These are phyloP conservation scores for Trichocomaceae sp. DNA, from an alignment of 2,329 filamentous ascomycete genomes.

Conservation along the genomic window DNA sequence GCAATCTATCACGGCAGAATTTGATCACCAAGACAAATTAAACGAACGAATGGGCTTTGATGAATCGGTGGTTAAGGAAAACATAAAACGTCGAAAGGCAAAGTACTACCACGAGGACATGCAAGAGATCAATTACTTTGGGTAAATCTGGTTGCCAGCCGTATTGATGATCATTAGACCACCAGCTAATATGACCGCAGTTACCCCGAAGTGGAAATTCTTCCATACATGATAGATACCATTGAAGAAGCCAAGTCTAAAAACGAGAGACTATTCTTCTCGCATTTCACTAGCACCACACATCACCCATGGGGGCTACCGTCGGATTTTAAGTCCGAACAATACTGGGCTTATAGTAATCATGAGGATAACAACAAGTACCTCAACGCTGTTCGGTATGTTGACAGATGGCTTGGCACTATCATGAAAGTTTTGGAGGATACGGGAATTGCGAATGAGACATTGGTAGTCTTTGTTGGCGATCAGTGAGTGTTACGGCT, in stretches of 20 bases:
- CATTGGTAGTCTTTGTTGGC: slow-evolving; percentile 39
- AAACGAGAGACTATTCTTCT: slow-evolving; percentile 24
- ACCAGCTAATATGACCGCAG: slow-evolving; percentile 12
- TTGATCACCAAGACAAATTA: slow-evolving; percentile 23
- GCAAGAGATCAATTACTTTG: slow-evolving; percentile 39
- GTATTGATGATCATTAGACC: neutral
- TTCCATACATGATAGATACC: slow-evolving; percentile 33
- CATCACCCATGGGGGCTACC: slow-evolving; percentile 41
- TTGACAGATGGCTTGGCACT: slow-evolving; percentile 35
- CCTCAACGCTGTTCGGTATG: slow-evolving; percentile 37
- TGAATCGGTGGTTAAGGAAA: slow-evolving; percentile 24
- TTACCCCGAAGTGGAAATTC: slow-evolving; percentile 33
- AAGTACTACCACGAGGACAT: slow-evolving; percentile 27
- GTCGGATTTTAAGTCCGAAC: slow-evolving; percentile 20
- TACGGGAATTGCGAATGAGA: slow-evolving; percentile 39
- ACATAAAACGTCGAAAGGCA: slow-evolving; percentile 22
- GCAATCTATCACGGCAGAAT: slow-evolving; percentile 27
- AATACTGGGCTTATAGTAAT: slow-evolving; percentile 21
- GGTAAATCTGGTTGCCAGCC: slow-evolving; percentile 24
- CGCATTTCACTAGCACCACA: slow-evolving; percentile 28
- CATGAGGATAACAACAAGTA: slow-evolving; percentile 36
- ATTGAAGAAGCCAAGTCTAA: slow-evolving; percentile 22
- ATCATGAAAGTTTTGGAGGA: slow-evolving; percentile 39
- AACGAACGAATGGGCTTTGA: slow-evolving; percentile 34
- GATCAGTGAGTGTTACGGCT: slow-evolving; percentile 28